Conservation (phyloP, 805 yeast species). For the Candida sithepensis region DNA sequence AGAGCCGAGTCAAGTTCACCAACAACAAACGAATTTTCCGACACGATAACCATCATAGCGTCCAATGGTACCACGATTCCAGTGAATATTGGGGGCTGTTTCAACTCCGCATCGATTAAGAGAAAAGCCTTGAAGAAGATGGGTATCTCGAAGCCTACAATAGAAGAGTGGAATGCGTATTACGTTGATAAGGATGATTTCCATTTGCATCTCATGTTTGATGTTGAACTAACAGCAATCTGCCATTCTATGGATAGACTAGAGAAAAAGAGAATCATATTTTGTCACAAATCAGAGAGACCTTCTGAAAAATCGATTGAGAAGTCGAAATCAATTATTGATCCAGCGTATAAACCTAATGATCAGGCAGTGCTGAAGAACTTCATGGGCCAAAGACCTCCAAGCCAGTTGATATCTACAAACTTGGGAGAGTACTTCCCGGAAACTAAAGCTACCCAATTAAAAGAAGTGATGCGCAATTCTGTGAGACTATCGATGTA, state of each 20-base stretch:
- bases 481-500: constrained; percentile 74
- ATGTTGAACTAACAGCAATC: constrained; percentile 76
- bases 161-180: constrained; percentile 53
- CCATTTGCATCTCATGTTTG: constrained; percentile 51
- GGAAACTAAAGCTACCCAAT: constrained; percentile 62
- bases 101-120: constrained; percentile 75
- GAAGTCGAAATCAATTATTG: constrained; percentile 7
- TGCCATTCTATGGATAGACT: constrained; percentile 71
- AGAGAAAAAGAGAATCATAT: constrained; percentile 66
- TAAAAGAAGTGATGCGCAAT: constrained; percentile 78
- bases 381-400: constrained; percentile 87
- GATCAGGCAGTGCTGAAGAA: constrained; percentile 32
- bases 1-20: constrained; percentile 1
- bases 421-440: constrained; percentile 92
- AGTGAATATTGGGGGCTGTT: constrained; percentile 74
- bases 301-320: constrained; percentile 45
- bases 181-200: constrained; percentile 46
- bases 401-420: constrained; percentile 85
- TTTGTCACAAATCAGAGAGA: constrained; percentile 59
- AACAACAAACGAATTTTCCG: constrained; percentile 4
- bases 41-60: constrained; percentile 58
- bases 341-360: constrained; percentile 1
- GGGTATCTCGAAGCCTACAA: constrained; percentile 41
- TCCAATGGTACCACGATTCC: constrained; percentile 69
- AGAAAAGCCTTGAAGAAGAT: constrained; percentile 60